These are phyloP conservation scores for Sclerotinia trifoliorum DNA, from an alignment of 2,329 filamentous ascomycete species.

Conservation along the genomic window DNA sequence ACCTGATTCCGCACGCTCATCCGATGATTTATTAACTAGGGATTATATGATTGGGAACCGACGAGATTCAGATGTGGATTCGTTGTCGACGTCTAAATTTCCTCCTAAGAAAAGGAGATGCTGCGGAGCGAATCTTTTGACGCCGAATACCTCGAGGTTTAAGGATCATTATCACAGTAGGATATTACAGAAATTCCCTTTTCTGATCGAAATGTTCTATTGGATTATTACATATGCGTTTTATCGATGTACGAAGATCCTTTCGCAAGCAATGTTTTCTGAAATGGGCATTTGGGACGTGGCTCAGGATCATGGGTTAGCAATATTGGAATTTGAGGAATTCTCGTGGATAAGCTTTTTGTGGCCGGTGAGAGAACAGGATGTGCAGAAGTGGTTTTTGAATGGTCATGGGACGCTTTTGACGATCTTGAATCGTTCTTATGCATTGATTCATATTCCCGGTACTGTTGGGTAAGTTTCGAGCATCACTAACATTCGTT, in stretches of 20 bases:
- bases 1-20: slow-evolving; percentile 36
- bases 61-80: slow-evolving; percentile 30
- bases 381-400: slow-evolving; percentile 58
- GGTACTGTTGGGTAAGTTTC: slow-evolving; percentile 54
- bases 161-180: slow-evolving; percentile 58
- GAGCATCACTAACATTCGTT: neutral
- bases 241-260: slow-evolving; percentile 36
- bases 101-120: slow-evolving; percentile 51
- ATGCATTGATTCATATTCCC: slow-evolving; percentile 60
- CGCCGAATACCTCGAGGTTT: slow-evolving; percentile 62
- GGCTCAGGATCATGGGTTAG: slow-evolving; percentile 54
- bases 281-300: slow-evolving; percentile 51
- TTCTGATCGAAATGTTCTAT: slow-evolving; percentile 66
- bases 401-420: slow-evolving; percentile 52
- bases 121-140: slow-evolving; percentile 51
- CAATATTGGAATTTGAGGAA: slow-evolving; percentile 56
- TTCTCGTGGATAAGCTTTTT: slow-evolving; percentile 50
- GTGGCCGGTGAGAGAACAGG: slow-evolving; percentile 52
- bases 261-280: slow-evolving; percentile 40
- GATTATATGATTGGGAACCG: slow-evolving; percentile 35
- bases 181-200: slow-evolving; percentile 64
- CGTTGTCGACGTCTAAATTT: slow-evolving; percentile 35
- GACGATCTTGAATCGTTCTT: slow-evolving; percentile 56
- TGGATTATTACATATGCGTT: slow-evolving; percentile 54
- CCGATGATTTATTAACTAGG: slow-evolving; percentile 35